Percentiles rank a stretch among this genome's conserved stretches.
phyloP scores from a whole-genome alignment of 2,329 filamentous ascomycete genomes.

The Aspergillus jensenii region DNA sequence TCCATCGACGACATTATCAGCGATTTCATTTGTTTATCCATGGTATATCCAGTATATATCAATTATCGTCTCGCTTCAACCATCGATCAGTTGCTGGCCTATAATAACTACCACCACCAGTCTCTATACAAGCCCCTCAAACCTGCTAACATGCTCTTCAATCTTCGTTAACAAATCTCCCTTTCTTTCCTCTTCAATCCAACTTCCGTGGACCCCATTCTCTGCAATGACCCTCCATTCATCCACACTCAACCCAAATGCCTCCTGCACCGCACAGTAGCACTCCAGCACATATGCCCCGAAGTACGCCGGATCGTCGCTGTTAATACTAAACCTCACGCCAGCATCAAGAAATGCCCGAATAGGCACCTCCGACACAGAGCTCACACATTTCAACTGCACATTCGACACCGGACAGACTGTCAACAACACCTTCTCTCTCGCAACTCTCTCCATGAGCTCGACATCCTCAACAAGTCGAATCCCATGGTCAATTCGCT shows the following conservation, averaged over 20 bases:
- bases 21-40: too few relatives aligned
- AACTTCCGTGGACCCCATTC: conserved; percentile 66
- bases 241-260: conserved; percentile 60
- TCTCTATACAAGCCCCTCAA: conserved; percentile 8
- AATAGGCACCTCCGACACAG: conserved; percentile 60
- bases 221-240: conserved; percentile 68
- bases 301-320: conserved; percentile 74
- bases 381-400: conserved; percentile 55
- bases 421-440: conserved; percentile 61
- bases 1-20: too few relatives aligned
- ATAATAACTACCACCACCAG: too few relatives aligned
- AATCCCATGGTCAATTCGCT: conserved; percentile 75
- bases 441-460: conserved; percentile 60
- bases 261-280: conserved; percentile 72
- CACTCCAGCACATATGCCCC: conserved; percentile 74
- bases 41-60: too few relatives aligned
- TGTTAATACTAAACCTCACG: conserved; percentile 70
- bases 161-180: conserved; percentile 49
- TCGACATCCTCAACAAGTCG: conserved; percentile 60
- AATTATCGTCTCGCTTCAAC: too few relatives aligned
- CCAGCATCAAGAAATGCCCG: conserved; percentile 62
- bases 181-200: conserved; percentile 67
- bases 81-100: too few relatives aligned
- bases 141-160: conserved; percentile 30
- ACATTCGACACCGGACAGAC: conserved; percentile 76